These are phyloP conservation scores for Talaromyces sp. DNA, from an alignment of 2,329 filamentous ascomycete species.

Conservation along the genomic window DNA sequence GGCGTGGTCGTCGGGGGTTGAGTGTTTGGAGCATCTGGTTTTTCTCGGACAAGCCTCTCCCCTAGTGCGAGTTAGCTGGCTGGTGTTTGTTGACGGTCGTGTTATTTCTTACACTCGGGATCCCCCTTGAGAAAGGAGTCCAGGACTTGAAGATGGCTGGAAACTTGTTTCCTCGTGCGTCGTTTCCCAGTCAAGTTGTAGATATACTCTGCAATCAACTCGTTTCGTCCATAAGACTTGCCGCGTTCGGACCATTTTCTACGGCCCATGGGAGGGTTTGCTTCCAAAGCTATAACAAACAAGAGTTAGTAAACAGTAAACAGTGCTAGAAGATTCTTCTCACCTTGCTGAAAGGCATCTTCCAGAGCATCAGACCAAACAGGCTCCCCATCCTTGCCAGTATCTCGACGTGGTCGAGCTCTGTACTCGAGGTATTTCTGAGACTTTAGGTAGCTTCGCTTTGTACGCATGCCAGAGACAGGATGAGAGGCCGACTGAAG, in stretches of 20 bases:
- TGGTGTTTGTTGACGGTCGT: constrained; percentile 5
- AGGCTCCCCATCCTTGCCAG: constrained; percentile 39
- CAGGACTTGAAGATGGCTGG: constrained; percentile 61
- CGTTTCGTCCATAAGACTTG: constrained; percentile 56
- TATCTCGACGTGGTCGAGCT: constrained; percentile 38
- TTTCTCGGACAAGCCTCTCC: constrained; percentile 37
- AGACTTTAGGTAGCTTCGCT: constrained; percentile 35
- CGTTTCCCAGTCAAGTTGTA: constrained; percentile 49
- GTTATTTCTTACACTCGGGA: constrained; percentile 43
- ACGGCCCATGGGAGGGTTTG: constrained; percentile 55
- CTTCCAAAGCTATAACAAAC: constrained; percentile 43
- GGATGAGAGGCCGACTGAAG: constrained; percentile 29
- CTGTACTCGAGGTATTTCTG: constrained; percentile 43
- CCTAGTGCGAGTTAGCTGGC: constrained; percentile 18
- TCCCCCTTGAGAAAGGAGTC: constrained; percentile 53
- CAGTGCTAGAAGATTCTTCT: constrained; percentile 5
- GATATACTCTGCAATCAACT: constrained; percentile 58
- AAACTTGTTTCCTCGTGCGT: constrained; percentile 57
- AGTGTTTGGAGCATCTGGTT: constrained; percentile 28
- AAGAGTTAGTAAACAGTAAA: constrained; percentile 13
- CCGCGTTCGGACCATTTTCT: constrained; percentile 50
- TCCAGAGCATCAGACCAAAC: constrained; percentile 45
- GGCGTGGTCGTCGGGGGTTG: constrained; percentile 26
- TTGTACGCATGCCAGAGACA: constrained; percentile 10
- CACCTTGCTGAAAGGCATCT: constrained; percentile 46